phyloP scores from a whole-genome alignment of 2,329 filamentous ascomycete genomes.

The Talaromyces sp. region DNA sequence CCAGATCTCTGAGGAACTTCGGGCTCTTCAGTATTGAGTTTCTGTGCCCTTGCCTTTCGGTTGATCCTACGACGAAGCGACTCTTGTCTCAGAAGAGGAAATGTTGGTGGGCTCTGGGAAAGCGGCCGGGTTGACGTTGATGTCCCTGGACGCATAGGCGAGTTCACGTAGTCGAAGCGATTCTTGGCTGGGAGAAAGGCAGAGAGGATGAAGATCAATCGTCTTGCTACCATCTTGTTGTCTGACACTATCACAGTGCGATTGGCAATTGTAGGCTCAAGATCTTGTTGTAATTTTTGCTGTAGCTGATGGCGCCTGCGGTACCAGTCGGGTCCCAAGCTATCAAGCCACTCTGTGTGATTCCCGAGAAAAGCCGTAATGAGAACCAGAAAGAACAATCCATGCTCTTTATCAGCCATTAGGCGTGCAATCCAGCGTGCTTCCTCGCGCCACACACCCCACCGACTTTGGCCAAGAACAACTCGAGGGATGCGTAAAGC shows the following conservation, averaged over 20 bases:
- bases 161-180: conserved; percentile 32
- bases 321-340: conserved; percentile 51
- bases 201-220: conserved; percentile 54
- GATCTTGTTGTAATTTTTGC: conserved; percentile 43
- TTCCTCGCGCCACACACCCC: conserved; percentile 58
- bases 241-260: conserved; percentile 54
- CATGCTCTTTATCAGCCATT: conserved; percentile 52
- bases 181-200: conserved; percentile 52
- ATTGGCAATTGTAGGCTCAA: conserved; percentile 44
- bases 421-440: conserved; percentile 52
- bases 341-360: conserved; percentile 56
- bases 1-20: conserved; percentile 33
- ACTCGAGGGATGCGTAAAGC: conserved; percentile 54
- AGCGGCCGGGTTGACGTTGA: conserved; percentile 44
- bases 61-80: conserved; percentile 52
- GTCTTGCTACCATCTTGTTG: conserved; percentile 55
- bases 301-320: conserved; percentile 48
- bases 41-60: conserved; percentile 43
- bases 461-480: conserved; percentile 53
- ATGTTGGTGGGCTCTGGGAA: conserved; percentile 50
- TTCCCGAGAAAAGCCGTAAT: conserved; percentile 56
- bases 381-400: conserved; percentile 55
- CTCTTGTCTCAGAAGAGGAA: conserved; percentile 47
- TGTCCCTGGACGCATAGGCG: conserved; percentile 35
- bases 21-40: conserved; percentile 31